Evolutionary conservation across 1,284 basidiomycete genomes (phyloP).

Genomic region (Flammula alnicola): DNA sequence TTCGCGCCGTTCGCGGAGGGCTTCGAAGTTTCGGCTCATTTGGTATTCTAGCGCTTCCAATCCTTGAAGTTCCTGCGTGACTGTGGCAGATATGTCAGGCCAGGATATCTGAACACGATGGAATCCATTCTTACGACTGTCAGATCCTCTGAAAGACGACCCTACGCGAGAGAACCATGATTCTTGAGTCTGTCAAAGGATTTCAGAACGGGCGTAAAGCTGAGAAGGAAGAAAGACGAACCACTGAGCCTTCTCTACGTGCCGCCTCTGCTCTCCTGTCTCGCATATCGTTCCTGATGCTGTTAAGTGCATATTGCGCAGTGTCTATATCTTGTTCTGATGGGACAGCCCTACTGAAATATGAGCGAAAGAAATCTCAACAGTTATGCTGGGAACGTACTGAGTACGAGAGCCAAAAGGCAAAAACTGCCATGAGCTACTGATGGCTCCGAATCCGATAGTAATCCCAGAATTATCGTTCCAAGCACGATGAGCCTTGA

Average conservation of each 20-base stretch:
- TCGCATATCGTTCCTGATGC: constrained; percentile 54
- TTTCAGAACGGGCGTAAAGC: neutral
- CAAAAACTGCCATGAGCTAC: constrained; percentile 59
- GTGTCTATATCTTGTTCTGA: constrained; percentile 53
- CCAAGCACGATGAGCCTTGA: constrained; percentile 76
- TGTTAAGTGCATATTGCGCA: constrained; percentile 55
- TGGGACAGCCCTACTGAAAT: constrained; percentile 39
- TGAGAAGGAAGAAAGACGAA: constrained; percentile 20
- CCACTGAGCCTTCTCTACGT: constrained; percentile 39
- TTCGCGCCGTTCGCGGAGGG: constrained; percentile 52
- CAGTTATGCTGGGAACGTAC: too few species aligned
- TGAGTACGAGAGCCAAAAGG: constrained; percentile 30
- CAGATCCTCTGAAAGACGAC: constrained; percentile 52
- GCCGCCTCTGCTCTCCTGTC: constrained; percentile 42
- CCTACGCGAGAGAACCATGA: constrained; percentile 55
- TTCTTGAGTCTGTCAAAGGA: constrained; percentile 23
- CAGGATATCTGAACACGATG: neutral
- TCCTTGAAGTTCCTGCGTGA: constrained; percentile 60
- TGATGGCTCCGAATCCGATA: constrained; percentile 80
- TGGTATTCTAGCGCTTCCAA: constrained; percentile 70
- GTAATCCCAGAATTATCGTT: constrained; percentile 68
- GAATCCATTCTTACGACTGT: constrained; percentile 41
- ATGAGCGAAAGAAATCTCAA: too few species aligned
- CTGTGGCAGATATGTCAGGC: constrained; percentile 10
- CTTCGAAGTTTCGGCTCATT: constrained; percentile 63